phyloP scores from a whole-genome alignment of 1,139 yeast species.

The Suhomyces bokatorum region DNA sequence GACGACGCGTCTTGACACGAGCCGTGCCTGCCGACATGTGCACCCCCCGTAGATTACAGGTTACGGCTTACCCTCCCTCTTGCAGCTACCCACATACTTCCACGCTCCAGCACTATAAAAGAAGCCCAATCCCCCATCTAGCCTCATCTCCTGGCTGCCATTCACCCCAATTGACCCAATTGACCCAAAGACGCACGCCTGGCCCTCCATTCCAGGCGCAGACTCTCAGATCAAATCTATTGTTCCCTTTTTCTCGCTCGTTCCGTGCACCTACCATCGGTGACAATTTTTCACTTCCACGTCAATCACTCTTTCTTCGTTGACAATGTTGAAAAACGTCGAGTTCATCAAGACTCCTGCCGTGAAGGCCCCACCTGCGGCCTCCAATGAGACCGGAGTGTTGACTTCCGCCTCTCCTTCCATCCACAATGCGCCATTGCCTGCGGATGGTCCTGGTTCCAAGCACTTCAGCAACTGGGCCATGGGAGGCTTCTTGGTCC shows the following conservation, averaged over 20 bases:
- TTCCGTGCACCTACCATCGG: neutral
- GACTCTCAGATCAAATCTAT: neutral
- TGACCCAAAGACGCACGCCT: neutral
- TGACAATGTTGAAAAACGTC: slow-evolving; percentile 39
- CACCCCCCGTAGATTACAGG: neutral
- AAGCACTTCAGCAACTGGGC: slow-evolving; percentile 68
- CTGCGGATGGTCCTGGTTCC: slow-evolving; percentile 91
- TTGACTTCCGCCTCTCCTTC: slow-evolving; percentile 67
- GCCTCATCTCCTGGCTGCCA: neutral
- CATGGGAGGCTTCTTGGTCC: slow-evolving; percentile 52
- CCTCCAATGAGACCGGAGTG: slow-evolving; percentile 55
- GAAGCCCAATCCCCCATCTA: neutral
- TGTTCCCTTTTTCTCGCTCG: neutral
- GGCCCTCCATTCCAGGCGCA: neutral
- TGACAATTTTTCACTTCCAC: slow-evolving; percentile 6
- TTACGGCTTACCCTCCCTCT: neutral
- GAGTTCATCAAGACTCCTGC: slow-evolving; percentile 63
- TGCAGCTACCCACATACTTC: neutral
- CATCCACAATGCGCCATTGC: slow-evolving; percentile 81
- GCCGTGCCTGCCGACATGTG: no score
- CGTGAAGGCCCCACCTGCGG: slow-evolving; percentile 49
- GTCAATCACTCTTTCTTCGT: slow-evolving; percentile 6
- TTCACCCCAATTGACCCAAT: neutral
- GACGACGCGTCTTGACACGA: no score
- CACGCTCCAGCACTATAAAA: neutral